These are phyloP conservation scores for Blastobotrys serpentis DNA, from an alignment of 1,139 yeast species.

Conservation along the genomic window DNA sequence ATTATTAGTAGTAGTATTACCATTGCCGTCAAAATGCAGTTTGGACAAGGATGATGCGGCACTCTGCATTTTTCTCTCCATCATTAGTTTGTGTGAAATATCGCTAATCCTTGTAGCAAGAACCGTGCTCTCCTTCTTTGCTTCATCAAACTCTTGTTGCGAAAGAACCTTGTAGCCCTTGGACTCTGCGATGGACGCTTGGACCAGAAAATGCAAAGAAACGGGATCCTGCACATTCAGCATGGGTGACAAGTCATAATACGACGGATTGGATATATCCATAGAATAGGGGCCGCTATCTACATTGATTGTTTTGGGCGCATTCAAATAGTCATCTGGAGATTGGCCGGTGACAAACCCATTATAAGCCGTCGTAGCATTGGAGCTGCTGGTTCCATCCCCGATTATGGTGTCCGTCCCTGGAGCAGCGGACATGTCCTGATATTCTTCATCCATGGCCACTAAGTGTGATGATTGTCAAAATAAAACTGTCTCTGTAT, in stretches of 20 bases:
- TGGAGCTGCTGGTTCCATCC: constrained; percentile 4
- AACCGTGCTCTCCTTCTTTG: constrained; percentile 29
- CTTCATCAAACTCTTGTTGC: constrained; percentile 36
- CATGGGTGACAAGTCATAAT: constrained; percentile 30
- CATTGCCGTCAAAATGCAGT: constrained; percentile 25
- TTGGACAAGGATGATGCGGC: constrained; percentile 37
- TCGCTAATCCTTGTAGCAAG: constrained; percentile 32
- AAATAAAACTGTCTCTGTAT: too few species aligned
- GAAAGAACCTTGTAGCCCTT: constrained; percentile 33
- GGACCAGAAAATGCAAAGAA: constrained; percentile 32
- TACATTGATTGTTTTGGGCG: constrained; percentile 20
- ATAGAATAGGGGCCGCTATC: constrained; percentile 14
- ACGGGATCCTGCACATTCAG: constrained; percentile 31
- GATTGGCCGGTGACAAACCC: constrained; percentile 30
- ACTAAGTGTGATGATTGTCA: too few species aligned
- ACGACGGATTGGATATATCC: constrained; percentile 24
- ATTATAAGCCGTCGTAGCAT: constrained; percentile 17
- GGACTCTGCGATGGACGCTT: constrained; percentile 36
- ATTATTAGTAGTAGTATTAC: constrained; percentile 9
- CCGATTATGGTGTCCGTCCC: constrained; percentile 4
- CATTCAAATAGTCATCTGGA: constrained; percentile 23
- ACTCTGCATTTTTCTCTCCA: constrained; percentile 38
- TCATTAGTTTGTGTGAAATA: constrained; percentile 31
- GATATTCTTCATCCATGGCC: constrained; percentile 3
- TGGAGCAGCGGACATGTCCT: not conserved